phyloP scores from a whole-genome alignment of 345 rosid genomes.

The Angophora floribunda region DNA sequence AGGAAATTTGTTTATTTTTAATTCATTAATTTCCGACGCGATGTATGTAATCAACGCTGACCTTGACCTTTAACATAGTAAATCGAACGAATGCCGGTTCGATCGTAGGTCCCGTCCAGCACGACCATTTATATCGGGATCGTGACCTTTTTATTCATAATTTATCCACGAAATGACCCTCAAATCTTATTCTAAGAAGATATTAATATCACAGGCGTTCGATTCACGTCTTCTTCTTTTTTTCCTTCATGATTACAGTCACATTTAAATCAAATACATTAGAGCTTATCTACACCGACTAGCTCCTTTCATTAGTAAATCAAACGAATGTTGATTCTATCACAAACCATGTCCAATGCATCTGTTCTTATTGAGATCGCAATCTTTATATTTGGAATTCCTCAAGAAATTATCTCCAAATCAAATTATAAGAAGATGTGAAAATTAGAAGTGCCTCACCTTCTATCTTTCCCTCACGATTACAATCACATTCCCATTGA shows the following conservation, averaged over 20 bases:
- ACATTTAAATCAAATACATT: background rate
- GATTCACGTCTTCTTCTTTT: background rate
- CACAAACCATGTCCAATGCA: accelerated
- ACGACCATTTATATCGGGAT: too few species aligned
- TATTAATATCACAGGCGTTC: background rate
- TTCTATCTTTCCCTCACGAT: too few species aligned
- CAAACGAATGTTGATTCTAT: accelerated
- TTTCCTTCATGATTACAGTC: background rate
- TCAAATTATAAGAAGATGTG: background rate
- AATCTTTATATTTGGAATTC: background rate
- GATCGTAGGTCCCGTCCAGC: background rate
- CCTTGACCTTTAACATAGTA: background rate
- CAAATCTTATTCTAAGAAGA: background rate
- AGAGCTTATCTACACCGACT: background rate
- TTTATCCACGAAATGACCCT: too few species aligned
- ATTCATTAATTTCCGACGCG: background rate
- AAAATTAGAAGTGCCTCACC: too few species aligned
- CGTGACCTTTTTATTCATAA: too few species aligned
- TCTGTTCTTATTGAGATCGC: accelerated
- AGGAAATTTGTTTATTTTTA: background rate
- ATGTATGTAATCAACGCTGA: background rate
- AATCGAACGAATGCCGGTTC: background rate
- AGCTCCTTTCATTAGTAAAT: background rate
- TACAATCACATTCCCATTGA: too few species aligned
- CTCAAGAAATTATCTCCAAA: background rate